These are phyloP conservation scores for Discostella stelligeroides DNA, from an alignment of 108 stramenopile genomes.

Conservation along the genomic window DNA sequence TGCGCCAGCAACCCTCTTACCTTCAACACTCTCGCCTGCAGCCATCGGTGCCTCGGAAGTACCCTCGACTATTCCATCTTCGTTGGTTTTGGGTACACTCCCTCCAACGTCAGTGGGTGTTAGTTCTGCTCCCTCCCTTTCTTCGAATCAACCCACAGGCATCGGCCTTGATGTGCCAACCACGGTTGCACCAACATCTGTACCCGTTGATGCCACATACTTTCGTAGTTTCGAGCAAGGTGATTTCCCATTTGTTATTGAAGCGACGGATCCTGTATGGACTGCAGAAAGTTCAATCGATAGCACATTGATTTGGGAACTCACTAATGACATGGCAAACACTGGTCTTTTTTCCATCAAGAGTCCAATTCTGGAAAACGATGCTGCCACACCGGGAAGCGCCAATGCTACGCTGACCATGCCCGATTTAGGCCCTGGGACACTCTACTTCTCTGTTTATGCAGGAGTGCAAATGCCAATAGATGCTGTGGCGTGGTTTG, in stretches of 20 bases:
- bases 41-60: too few species aligned
- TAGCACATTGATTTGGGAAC: not conserved
- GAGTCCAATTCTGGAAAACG: constrained; percentile 11
- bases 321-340: not conserved
- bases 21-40: not conserved
- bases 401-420: not conserved
- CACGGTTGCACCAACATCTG: constrained; percentile 1
- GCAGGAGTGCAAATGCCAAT: not conserved
- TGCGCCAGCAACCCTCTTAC: not conserved
- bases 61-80: not conserved
- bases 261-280: constrained; percentile 7
- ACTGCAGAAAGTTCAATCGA: not conserved
- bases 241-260: constrained; percentile 2
- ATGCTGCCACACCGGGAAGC: not conserved
- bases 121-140: too few species aligned
- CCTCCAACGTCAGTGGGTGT: not conserved
- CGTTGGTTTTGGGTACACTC: not conserved
- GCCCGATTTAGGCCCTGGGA: constrained; percentile 6
- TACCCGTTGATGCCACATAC: not conserved
- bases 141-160: not conserved
- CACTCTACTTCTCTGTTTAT: constrained; percentile 1
- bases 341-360: not conserved
- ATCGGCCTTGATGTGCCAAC: not conserved
- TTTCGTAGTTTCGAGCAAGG: constrained; percentile 9
- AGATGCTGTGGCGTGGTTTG: not conserved